Evolutionary conservation across 192 early-diverging fungal genomes (phyloP).

Genomic region (Mortierella antarctica): DNA sequence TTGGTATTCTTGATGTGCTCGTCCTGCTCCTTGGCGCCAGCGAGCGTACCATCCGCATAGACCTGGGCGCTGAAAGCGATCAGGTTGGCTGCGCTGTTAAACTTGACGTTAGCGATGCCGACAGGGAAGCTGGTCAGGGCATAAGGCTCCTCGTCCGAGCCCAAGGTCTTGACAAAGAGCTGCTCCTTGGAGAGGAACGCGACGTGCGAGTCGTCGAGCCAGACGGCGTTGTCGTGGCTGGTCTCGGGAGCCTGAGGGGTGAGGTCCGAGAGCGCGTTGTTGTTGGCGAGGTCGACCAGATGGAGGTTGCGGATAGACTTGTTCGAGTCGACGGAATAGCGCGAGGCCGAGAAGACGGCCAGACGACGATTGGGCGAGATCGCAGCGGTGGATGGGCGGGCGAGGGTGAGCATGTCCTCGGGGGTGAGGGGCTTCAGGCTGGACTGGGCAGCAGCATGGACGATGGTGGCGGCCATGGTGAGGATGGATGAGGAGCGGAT

Average conservation of each 20-base stretch:
- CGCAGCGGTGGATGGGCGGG: conserved; percentile 61
- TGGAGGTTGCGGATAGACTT: conserved; percentile 67
- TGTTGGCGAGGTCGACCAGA: conserved; percentile 56
- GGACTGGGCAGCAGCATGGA: not conserved
- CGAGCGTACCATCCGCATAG: conserved; percentile 66
- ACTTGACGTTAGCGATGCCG: conserved; percentile 67
- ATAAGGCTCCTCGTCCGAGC: conserved; percentile 45
- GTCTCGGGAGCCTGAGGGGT: conserved; percentile 48
- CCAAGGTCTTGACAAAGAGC: conserved; percentile 52
- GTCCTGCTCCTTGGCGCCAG: conserved; percentile 66
- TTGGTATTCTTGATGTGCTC: conserved; percentile 44
- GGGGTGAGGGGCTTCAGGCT: conserved; percentile 56
- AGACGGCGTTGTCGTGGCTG: conserved; percentile 57
- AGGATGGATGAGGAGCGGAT: conserved; percentile 13
- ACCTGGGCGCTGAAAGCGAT: conserved; percentile 79
- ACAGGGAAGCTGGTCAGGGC: conserved; percentile 65
- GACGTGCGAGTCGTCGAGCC: conserved; percentile 61
- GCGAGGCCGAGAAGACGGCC: conserved; percentile 70
- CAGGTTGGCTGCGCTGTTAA: conserved; percentile 55
- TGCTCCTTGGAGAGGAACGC: conserved; percentile 58
- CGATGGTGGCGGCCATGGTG: conserved; percentile 26
- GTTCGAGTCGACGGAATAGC: conserved; percentile 66
- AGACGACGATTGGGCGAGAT: conserved; percentile 63
- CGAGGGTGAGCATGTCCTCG: conserved; percentile 71
- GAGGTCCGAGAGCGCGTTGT: conserved; percentile 56